Evolutionary conservation across 1,139 yeast species (phyloP).

Genomic region (Taphrina communis): DNA sequence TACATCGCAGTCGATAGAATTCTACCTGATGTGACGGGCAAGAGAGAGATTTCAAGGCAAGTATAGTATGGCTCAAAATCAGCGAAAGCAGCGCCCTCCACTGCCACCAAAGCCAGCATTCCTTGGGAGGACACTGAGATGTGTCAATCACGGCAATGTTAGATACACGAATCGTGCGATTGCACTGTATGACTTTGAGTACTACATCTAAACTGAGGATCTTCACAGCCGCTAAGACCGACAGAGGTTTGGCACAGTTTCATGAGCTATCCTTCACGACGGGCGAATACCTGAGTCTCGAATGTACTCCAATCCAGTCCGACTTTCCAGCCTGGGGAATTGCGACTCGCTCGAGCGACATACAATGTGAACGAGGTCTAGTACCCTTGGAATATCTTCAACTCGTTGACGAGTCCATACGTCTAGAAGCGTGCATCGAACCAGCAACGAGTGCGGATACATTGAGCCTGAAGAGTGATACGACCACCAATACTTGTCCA

Average conservation of each 20-base stretch:
- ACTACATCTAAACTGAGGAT: background rate
- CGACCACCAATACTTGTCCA: no score
- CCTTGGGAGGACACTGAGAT: background rate
- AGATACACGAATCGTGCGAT: background rate
- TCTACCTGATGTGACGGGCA: no score
- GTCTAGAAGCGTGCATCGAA: no score
- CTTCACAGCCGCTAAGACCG: background rate
- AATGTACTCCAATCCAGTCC: background rate
- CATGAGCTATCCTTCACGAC: slow-evolving; percentile 11
- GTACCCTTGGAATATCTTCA: slow-evolving; percentile 1
- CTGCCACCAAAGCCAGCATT: slow-evolving; percentile 9
- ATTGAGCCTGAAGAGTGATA: no score
- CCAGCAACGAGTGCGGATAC: no score
- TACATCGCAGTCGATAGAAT: no score
- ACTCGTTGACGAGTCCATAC: background rate
- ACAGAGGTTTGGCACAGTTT: slow-evolving; percentile 2
- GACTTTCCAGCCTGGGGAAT: slow-evolving; percentile 13
- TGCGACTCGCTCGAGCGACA: background rate
- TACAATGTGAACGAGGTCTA: background rate
- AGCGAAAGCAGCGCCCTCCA: background rate
- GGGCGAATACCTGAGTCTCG: slow-evolving; percentile 1
- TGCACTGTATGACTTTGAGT: slow-evolving; percentile 12
- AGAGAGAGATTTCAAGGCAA: no score
- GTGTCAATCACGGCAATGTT: background rate
- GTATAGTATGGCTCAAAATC: background rate